A percentile compares a stretch with the other conserved stretches of the same genome.
These are phyloP conservation scores for Apiospora malaysiana DNA, from an alignment of 2,329 filamentous ascomycete species.

Conservation along the genomic window DNA sequence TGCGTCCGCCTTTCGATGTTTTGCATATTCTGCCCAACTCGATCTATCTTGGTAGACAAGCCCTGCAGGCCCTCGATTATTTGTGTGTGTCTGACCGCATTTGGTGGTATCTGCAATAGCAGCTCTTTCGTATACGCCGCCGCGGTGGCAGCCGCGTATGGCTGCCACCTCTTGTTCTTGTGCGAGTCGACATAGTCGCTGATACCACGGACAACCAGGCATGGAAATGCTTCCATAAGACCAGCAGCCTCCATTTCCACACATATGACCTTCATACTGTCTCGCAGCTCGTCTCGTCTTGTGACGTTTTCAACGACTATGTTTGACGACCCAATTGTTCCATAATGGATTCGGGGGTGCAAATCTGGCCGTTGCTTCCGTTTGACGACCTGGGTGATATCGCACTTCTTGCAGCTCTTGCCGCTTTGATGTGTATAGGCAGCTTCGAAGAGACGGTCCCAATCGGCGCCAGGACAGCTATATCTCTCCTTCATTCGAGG, in stretches of 20 bases:
- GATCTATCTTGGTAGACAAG: too few species aligned
- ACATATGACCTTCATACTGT: neutral
- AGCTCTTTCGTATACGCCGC: slow-evolving; percentile 35
- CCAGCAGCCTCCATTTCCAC: slow-evolving; percentile 34
- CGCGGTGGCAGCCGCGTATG: slow-evolving; percentile 32
- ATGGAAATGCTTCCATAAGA: slow-evolving; percentile 36
- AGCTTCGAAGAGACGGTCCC: neutral
- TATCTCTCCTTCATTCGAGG: too few species aligned
- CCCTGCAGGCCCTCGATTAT: neutral
- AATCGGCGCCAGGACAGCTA: too few species aligned
- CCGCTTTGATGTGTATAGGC: neutral
- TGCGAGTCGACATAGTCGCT: slow-evolving; percentile 40
- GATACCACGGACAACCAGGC: slow-evolving; percentile 39
- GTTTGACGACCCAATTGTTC: slow-evolving; percentile 21
- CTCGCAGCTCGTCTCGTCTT: slow-evolving; percentile 1
- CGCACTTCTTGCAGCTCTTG: slow-evolving; percentile 11
- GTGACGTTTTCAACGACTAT: neutral
- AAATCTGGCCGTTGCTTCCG: neutral
- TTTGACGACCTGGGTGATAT: neutral
- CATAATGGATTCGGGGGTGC: slow-evolving; percentile 3
- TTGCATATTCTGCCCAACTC: too few species aligned
- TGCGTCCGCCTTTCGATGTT: too few species aligned
- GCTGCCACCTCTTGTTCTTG: slow-evolving; percentile 34
- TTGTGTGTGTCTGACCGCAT: neutral
- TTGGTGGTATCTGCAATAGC: slow-evolving; percentile 11